Base-by-base conservation (phyloP, 2,329 filamentous ascomycete genomes). In the Fusarium verticillioides region DNA sequence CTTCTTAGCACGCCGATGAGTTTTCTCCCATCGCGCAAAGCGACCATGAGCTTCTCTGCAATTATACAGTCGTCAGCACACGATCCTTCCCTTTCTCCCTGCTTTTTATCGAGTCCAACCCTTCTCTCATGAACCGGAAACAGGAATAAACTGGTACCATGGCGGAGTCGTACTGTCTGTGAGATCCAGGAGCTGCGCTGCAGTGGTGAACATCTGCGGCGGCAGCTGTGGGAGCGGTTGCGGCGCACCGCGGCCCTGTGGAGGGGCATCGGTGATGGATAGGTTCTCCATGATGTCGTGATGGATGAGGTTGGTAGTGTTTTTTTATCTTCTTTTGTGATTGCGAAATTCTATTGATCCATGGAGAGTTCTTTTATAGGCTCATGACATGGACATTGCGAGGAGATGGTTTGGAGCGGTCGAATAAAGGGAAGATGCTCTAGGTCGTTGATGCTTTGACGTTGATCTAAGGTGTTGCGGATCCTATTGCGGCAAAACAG, bases 131-230 rank as follows among this genome's bases (percentile, higher is more conserved):
- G 37, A 52, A 52, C 54, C 28, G 34, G 49, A 54, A 49, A 28
- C 53, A 63, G 46, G 57, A 67, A 73, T 63, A 26, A 61, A 67
- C 43, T 66, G 57, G 32, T 54, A 56, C 49, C 37, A 68, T 54
- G 63, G 67, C 65, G 78, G 62, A 58, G 53, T 79, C 93, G 86
- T 90, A 98, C 96, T 99, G 85, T 99, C 96, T 78, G 96, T 98
- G 79, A 99, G 88, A 82, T 99, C 96, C 66, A 99, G 87, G 66
- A 99, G 87, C 86, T 98, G 96, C 61, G 96, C 95, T 37, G 96
- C 96, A 37, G 96, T 99, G 23, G 96, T 97, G 85, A 99, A 99
- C 93, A 98, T 98, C 86, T 99, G 96, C 67, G 95, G 95, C 19
- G 94, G 94, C 43, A 96, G 86, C 83, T 94, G 93, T 72, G 87